Percentiles rank a stretch among this genome's conserved stretches.
phyloP scores from a whole-genome alignment of 75 land plant genomes.

The Picea glauca region DNA sequence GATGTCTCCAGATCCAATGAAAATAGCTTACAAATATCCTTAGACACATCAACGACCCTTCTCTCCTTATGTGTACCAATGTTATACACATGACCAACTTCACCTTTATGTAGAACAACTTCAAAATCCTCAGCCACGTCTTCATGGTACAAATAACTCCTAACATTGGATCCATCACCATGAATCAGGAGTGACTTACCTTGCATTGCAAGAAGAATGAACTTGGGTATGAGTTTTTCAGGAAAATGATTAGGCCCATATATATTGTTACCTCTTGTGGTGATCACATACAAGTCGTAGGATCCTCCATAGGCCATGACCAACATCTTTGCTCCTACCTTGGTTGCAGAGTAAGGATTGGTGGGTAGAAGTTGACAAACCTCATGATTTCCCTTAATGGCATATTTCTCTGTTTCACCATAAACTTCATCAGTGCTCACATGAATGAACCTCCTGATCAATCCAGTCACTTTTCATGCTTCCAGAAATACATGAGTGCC shows the following conservation, averaged over 20 bases:
- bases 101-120: constrained; percentile 59
- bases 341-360: constrained; percentile 68
- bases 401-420: constrained; percentile 67
- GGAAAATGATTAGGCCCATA: constrained; percentile 81
- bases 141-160: constrained; percentile 62
- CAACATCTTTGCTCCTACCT: constrained; percentile 78
- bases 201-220: constrained; percentile 66
- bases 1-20: constrained; percentile 32
- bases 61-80: constrained; percentile 73
- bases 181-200: constrained; percentile 62
- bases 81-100: constrained; percentile 71
- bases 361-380: constrained; percentile 71
- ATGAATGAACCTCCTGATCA: constrained; percentile 62
- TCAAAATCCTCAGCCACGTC: constrained; percentile 81
- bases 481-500: constrained; percentile 76
- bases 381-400: constrained; percentile 72
- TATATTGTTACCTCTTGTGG: constrained; percentile 68
- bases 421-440: constrained; percentile 73
- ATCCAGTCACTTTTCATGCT: constrained; percentile 64
- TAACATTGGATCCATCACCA: constrained; percentile 66
- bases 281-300: constrained; percentile 64
- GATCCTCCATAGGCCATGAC: constrained; percentile 79
- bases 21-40: constrained; percentile 63
- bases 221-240: constrained; percentile 73
- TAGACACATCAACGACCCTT: constrained; percentile 64